phyloP scores from a whole-genome alignment of 306 rosid genomes.

The Boehmeria nivea region DNA sequence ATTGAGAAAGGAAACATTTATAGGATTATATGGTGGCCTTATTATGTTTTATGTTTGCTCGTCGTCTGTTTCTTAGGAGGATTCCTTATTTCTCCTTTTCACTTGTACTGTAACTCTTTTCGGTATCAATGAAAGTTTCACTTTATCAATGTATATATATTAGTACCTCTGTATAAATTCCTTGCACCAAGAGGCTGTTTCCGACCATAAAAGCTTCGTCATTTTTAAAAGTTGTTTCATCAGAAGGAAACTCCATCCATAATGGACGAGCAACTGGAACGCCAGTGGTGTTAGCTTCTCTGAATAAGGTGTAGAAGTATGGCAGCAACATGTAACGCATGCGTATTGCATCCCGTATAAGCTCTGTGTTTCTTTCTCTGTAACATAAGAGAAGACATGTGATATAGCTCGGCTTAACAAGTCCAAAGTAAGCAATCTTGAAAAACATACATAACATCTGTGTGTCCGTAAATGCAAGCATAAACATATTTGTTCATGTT shows the following conservation, averaged over 20 bases:
- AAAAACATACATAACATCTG: too few relatives aligned
- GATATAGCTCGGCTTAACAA: conserved; percentile 9
- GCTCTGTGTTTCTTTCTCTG: conserved; percentile 76
- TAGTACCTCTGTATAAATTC: conserved; percentile 78
- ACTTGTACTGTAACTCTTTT: too few relatives aligned
- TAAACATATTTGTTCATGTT: too few relatives aligned
- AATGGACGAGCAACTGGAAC: conserved; percentile 83
- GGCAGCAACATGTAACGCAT: conserved; percentile 83
- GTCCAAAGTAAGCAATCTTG: too few relatives aligned
- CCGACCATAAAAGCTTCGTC: conserved; percentile 99
- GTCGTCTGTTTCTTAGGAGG: too few relatives aligned
- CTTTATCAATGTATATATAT: too few relatives aligned
- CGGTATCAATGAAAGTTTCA: too few relatives aligned
- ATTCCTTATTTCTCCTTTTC: too few relatives aligned
- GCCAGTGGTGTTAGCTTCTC: conserved; percentile 86
- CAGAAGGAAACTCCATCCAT: conserved; percentile 98
- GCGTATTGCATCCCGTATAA: conserved; percentile 79
- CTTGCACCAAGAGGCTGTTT: conserved; percentile 84
- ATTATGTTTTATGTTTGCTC: too few relatives aligned
- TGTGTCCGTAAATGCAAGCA: too few relatives aligned
- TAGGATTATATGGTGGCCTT: too few relatives aligned
- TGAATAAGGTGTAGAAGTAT: conserved; percentile 79
- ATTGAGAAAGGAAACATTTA: too few relatives aligned
- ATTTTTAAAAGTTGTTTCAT: conserved; percentile 81
- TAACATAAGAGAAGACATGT: conserved; percentile 24